These are phyloP conservation scores for Paecilomyces variotii DNA, from an alignment of 2,329 filamentous ascomycete species.

Conservation along the genomic window DNA sequence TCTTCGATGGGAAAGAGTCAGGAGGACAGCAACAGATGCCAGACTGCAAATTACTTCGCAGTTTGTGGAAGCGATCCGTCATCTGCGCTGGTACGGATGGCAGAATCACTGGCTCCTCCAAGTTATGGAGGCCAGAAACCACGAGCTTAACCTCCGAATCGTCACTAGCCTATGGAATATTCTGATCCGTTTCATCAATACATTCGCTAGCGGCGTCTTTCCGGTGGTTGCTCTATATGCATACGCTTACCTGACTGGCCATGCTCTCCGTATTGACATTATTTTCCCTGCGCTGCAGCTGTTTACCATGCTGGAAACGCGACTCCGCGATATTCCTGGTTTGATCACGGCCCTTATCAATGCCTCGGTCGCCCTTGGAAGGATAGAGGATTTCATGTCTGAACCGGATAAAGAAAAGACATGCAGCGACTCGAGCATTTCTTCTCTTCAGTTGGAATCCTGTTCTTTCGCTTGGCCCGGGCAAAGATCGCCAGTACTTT, in stretches of 20 bases:
- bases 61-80: conserved; percentile 78
- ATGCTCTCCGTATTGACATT: conserved; percentile 65
- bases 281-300: conserved; percentile 81
- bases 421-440: conserved; percentile 21
- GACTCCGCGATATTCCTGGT: conserved; percentile 65
- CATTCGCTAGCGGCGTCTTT: conserved; percentile 64
- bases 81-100: conserved; percentile 77
- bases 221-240: conserved; percentile 75
- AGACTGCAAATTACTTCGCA: conserved; percentile 75
- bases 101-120: conserved; percentile 64
- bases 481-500: conserved; percentile 47
- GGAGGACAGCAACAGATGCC: conserved; percentile 66
- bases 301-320: conserved; percentile 66
- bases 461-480: conserved; percentile 79
- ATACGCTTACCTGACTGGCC: conserved; percentile 64
- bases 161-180: conserved; percentile 56
- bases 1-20: conserved; percentile 59
- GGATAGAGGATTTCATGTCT: conserved; percentile 78
- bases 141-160: conserved; percentile 59
- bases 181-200: conserved; percentile 60
- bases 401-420: conserved; percentile 74
- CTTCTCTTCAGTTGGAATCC: conserved; percentile 41
- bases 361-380: conserved; percentile 69
- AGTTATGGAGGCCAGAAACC: conserved; percentile 60
- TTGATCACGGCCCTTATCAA: conserved; percentile 72